Percentiles rank a stretch among this genome's conserved stretches.
These are phyloP conservation scores for Aphanoascus verrucosus DNA, from an alignment of 2,329 filamentous ascomycete genomes.

Conservation along the genomic window DNA sequence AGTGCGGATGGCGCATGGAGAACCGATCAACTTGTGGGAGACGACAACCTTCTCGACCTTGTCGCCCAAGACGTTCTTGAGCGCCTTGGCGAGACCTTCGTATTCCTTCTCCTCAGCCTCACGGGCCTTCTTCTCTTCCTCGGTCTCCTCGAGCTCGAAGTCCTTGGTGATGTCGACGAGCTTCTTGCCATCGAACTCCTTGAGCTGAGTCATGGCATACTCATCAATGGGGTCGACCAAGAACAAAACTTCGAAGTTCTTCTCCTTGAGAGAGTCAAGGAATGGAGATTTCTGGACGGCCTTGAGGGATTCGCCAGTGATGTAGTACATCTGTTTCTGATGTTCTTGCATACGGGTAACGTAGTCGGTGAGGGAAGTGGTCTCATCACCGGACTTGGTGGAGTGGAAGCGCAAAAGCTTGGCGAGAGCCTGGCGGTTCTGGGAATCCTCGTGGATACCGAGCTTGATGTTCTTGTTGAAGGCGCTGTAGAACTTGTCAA, in stretches of 20 bases:
- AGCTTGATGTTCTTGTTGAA: conserved; percentile 99
- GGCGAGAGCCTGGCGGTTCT: conserved; percentile 85
- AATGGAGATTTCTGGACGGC: conserved; percentile 96
- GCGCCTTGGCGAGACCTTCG: conserved; percentile 83
- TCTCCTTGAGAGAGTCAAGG: conserved; percentile 96
- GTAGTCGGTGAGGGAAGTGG: conserved; percentile 92
- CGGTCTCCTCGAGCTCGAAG: conserved; percentile 99
- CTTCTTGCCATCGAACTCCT: conserved; percentile 99
- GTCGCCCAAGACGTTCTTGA: conserved; percentile 98
- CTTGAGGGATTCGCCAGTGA: conserved; percentile 99
- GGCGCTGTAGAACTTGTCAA: conserved; percentile 99
- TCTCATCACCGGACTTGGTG: conserved; percentile 95
- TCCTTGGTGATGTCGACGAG: conserved; percentile 99
- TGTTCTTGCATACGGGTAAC: conserved; percentile 98
- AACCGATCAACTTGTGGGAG: conserved; percentile 87
- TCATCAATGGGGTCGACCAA: conserved; percentile 98
- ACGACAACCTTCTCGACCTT: conserved; percentile 99
- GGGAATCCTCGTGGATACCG: conserved; percentile 98
- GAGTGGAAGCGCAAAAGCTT: conserved; percentile 99
- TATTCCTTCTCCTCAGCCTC: conserved; percentile 98
- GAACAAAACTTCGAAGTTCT: conserved; percentile 99
- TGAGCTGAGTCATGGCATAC: conserved; percentile 99
- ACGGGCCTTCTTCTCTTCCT: conserved; percentile 94
- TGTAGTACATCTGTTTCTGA: conserved; percentile 99
- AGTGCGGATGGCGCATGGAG: conserved; percentile 97